phyloP scores from a whole-genome alignment of 768 basidiomycete genomes.

The Hericium rajendrae region DNA sequence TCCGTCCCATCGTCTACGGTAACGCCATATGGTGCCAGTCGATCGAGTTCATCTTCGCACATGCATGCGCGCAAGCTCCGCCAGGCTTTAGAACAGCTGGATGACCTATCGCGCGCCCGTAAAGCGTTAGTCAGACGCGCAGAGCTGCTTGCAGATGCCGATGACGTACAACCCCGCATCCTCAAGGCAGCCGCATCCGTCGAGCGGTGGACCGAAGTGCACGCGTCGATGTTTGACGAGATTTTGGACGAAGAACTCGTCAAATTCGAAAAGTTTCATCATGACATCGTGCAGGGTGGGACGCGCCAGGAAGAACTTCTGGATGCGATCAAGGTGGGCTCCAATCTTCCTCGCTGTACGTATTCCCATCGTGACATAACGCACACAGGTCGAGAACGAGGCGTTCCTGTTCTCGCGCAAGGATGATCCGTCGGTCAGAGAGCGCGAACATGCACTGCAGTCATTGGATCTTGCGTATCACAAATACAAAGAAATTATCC shows the following conservation, averaged over 20 bases:
- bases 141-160: conserved; percentile 46
- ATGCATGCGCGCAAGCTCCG: conserved; percentile 63
- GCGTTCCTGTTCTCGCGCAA: conserved; percentile 66
- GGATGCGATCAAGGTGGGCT: conserved; percentile 54
- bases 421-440: conserved; percentile 69
- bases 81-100: conserved; percentile 67
- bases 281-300: conserved; percentile 44
- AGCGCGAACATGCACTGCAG: conserved; percentile 74
- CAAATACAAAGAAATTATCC: conserved; percentile 77
- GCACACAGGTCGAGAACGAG: conserved; percentile 50
- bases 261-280: conserved; percentile 66
- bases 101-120: conserved; percentile 56
- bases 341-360: neutral
- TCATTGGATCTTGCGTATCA: conserved; percentile 77
- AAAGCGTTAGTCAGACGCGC: conserved; percentile 57
- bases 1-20: conserved; percentile 54
- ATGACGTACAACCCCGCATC: conserved; percentile 68
- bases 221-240: conserved; percentile 83
- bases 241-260: conserved; percentile 67
- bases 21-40: conserved; percentile 1
- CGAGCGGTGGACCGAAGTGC: conserved; percentile 58
- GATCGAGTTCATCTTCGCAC: conserved; percentile 29
- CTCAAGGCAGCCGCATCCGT: conserved; percentile 56
- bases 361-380: neutral
- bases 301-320: conserved; percentile 59